These are phyloP conservation scores for Vitellaria paradoxa DNA, from an alignment of 179 eudicot genomes.

Conservation along the genomic window DNA sequence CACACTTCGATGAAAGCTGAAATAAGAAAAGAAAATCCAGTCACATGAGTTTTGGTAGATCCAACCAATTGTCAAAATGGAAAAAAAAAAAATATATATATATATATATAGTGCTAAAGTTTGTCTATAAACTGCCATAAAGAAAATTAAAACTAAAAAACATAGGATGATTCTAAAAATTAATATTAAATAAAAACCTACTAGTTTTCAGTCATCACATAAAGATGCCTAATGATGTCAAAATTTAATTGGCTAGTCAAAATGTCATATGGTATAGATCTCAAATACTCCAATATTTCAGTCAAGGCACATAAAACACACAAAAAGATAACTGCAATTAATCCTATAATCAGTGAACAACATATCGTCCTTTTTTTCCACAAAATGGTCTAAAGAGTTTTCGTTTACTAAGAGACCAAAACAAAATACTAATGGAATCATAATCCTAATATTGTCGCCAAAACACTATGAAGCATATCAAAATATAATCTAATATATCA, in stretches of 20 bases:
- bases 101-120: not conserved
- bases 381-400: no score
- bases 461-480: no score
- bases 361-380: no score
- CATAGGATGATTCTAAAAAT: not conserved
- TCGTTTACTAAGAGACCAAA: no score
- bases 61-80: slow-evolving; percentile 2
- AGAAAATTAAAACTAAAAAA: not conserved
- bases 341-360: not conserved
- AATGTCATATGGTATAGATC: not conserved
- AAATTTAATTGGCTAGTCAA: not conserved
- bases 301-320: not conserved
- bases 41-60: not conserved
- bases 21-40: slow-evolving; percentile 18
- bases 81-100: no score
- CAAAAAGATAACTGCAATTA: not conserved
- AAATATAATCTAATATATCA: no score
- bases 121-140: not conserved
- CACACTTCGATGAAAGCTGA: slow-evolving; percentile 85
- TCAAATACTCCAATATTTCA: not conserved
- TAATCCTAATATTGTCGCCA: no score
- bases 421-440: no score
- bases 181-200: not conserved
- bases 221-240: not conserved
- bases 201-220: not conserved